Conservation (phyloP, 495 filamentous ascomycete genomes). For the Emericellopsis terricola region DNA sequence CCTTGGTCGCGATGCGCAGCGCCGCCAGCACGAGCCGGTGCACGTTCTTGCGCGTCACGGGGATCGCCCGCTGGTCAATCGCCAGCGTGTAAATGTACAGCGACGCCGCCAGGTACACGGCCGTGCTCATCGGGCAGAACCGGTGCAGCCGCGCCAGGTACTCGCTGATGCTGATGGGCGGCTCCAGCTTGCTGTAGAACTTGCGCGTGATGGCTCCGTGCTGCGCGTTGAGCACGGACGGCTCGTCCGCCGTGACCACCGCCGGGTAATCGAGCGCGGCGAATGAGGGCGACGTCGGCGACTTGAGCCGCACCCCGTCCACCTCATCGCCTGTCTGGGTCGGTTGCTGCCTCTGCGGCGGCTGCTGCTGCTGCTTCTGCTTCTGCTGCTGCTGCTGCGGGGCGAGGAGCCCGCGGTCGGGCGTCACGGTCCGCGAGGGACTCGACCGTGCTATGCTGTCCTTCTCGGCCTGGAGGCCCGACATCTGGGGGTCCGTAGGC, state of each 20-base stretch:
- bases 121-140: constrained; percentile 92
- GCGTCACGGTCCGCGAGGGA: constrained; percentile 14
- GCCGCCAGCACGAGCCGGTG: constrained; percentile 78
- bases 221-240: constrained; percentile 19
- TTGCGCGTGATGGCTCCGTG: constrained; percentile 68
- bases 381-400: constrained; percentile 3
- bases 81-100: constrained; percentile 75
- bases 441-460: constrained; percentile 36
- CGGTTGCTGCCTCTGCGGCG: constrained; percentile 3
- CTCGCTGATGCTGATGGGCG: constrained; percentile 62
- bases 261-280: constrained; percentile 23
- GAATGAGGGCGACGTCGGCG: constrained; percentile 4
- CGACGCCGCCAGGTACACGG: constrained; percentile 82
- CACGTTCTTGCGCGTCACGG: constrained; percentile 63
- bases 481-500: constrained; percentile 42
- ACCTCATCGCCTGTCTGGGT: constrained; percentile 6
- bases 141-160: constrained; percentile 75
- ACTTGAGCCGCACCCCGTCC: constrained; percentile 26
- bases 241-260: constrained; percentile 38
- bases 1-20: constrained; percentile 78
- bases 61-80: constrained; percentile 51
- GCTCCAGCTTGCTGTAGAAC: constrained; percentile 78
- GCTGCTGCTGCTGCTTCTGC: constrained; percentile 5
- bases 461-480: constrained; percentile 36
- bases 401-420: constrained; percentile 5